Evolutionary conservation across 2,329 filamentous ascomycete species (phyloP).

Genomic region (Coniochaeta pulveracea): DNA sequence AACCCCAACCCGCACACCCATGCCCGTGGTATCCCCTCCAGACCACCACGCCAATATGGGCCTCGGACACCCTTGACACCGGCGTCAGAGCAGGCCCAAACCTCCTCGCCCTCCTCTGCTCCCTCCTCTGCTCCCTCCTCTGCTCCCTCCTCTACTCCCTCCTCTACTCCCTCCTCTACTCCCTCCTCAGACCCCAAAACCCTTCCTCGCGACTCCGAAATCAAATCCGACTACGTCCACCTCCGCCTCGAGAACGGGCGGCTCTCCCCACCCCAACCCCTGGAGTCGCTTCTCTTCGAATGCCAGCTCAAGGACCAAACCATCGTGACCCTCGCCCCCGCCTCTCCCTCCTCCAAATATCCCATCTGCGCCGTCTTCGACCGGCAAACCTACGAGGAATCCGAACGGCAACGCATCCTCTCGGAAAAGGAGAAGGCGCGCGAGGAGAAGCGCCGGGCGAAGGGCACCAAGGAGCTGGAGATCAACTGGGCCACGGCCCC

Average conservation of each 20-base stretch:
- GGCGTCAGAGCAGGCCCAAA: background rate
- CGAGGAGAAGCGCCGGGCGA: conserved; percentile 22
- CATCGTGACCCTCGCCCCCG: conserved; percentile 30
- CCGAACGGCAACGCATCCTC: conserved; percentile 11
- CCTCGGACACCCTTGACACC: background rate
- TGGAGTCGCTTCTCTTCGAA: conserved; percentile 26
- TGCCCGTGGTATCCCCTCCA: too few relatives aligned
- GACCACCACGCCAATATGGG: background rate
- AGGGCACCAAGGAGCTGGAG: conserved; percentile 65
- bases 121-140: too few relatives aligned
- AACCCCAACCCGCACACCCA: too few relatives aligned
- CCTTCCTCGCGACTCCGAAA: conserved; percentile 30
- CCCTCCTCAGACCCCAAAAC: background rate
- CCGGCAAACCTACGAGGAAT: conserved; percentile 33
- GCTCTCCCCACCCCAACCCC: conserved; percentile 25
- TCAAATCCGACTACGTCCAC: conserved; percentile 29
- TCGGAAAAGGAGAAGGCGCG: conserved; percentile 31
- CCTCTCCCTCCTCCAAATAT: conserved; percentile 15
- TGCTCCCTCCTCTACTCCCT: background rate
- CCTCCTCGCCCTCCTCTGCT: background rate
- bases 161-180: background rate
- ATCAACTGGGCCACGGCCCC: conserved; percentile 76
- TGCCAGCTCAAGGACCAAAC: conserved; percentile 22
- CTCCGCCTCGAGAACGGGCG: conserved; percentile 22
- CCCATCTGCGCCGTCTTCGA: conserved; percentile 64